phyloP scores from a whole-genome alignment of 257 asterid genomes.

The Buddleja alternifolia region DNA sequence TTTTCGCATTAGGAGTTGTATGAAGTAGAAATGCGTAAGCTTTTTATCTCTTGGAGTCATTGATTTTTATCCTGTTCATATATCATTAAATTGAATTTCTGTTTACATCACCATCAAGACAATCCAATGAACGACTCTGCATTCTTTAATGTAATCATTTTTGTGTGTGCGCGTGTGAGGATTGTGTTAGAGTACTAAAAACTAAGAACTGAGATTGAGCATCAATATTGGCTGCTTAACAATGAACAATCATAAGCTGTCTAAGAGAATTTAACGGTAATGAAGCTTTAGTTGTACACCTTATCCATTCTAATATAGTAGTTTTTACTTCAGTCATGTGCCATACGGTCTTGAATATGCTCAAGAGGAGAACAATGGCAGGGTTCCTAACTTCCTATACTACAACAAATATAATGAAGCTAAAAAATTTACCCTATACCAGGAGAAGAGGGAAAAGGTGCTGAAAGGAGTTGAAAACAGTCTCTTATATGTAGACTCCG shows the following conservation, averaged over 20 bases:
- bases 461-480: neutral
- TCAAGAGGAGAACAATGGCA: neutral
- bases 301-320: neutral
- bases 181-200: neutral
- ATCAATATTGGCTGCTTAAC: neutral
- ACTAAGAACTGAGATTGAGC: constrained; percentile 18
- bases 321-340: constrained; percentile 12
- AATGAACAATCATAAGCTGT: constrained; percentile 4
- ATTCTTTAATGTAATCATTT: constrained; percentile 10
- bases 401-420: neutral
- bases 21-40: neutral
- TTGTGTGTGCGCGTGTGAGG: neutral
- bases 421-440: neutral
- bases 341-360: neutral
- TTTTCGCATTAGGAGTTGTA: neutral
- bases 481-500: neutral
- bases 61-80: constrained; percentile 2
- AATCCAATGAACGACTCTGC: constrained; percentile 12
- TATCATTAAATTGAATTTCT: neutral
- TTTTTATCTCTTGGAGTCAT: neutral
- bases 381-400: neutral
- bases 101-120: neutral
- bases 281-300: neutral
- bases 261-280: constrained; percentile 2
- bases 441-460: neutral